Conservation (phyloP, 148 eudicot species). For the Amaranthus hypochondriacus region DNA sequence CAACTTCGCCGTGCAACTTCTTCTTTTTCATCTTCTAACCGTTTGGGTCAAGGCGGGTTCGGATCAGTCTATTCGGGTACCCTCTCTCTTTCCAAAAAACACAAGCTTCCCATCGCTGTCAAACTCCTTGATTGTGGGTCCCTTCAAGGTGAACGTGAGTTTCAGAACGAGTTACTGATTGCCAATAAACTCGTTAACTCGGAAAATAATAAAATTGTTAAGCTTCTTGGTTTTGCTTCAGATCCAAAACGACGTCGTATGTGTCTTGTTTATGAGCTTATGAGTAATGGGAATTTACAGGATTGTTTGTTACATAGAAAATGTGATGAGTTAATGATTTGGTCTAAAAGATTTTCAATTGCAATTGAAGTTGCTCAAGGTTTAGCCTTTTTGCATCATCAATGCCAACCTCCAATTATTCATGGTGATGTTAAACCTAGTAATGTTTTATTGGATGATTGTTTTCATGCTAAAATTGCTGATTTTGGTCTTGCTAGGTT, state of each 20-base stretch:
- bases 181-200: slow-evolving; percentile 47
- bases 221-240: slow-evolving; percentile 66
- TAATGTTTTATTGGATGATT: slow-evolving; percentile 59
- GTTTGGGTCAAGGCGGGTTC: slow-evolving; percentile 81
- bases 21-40: slow-evolving; percentile 48
- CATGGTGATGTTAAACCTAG: slow-evolving; percentile 98
- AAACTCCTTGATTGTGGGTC: slow-evolving; percentile 76
- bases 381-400: slow-evolving; percentile 63
- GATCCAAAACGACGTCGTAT: slow-evolving; percentile 56
- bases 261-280: slow-evolving; percentile 79
- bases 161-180: slow-evolving; percentile 74
- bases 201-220: slow-evolving; percentile 30
- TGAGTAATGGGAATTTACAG: slow-evolving; percentile 82
- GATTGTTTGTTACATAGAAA: slow-evolving; percentile 69
- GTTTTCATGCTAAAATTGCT: slow-evolving; percentile 63
- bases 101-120: slow-evolving; percentile 47
- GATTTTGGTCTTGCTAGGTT: slow-evolving; percentile 91
- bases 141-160: slow-evolving; percentile 90
- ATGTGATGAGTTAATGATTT: slow-evolving; percentile 40
- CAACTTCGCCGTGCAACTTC: slow-evolving; percentile 60
- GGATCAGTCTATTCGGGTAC: slow-evolving; percentile 70
- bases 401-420: slow-evolving; percentile 66
- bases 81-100: slow-evolving; percentile 11
- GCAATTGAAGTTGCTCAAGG: slow-evolving; percentile 68
- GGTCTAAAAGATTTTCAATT: slow-evolving; percentile 49